phyloP scores from a whole-genome alignment of 176 grass and related monocot species.

The Aegilops tauschii region DNA sequence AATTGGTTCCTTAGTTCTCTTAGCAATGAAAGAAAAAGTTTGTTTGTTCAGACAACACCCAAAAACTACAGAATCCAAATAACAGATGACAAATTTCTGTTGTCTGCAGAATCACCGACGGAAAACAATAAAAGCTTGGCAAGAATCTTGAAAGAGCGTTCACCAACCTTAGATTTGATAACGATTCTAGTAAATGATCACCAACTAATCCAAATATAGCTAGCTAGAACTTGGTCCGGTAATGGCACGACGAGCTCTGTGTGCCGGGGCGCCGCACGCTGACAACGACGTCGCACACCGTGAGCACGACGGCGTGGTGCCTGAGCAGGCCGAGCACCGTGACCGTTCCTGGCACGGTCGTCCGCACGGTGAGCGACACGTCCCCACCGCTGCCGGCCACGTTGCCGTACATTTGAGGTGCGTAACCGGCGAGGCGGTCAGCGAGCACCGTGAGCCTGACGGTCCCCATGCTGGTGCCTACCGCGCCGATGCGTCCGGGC shows the following conservation, averaged over 20 bases:
- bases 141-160: background rate
- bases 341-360: background rate
- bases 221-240: slow-evolving; percentile 18
- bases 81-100: background rate
- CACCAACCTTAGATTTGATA: background rate
- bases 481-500: background rate
- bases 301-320: background rate
- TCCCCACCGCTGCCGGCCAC: background rate
- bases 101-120: background rate
- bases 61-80: background rate
- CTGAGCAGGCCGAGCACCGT: slow-evolving; percentile 5
- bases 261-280: background rate
- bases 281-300: background rate
- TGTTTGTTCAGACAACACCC: background rate
- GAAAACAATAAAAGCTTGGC: too few relatives aligned
- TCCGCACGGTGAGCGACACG: slow-evolving; percentile 13
- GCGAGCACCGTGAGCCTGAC: slow-evolving; percentile 20
- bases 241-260: background rate
- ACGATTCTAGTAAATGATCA: too few relatives aligned
- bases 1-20: background rate
- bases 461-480: background rate
- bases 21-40: too few relatives aligned
- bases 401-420: slow-evolving; percentile 15
- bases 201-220: too few relatives aligned
- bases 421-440: background rate